Evolutionary conservation across 2,329 filamentous ascomycete species (phyloP).

Genomic region (Westerdykella aurantiaca): DNA sequence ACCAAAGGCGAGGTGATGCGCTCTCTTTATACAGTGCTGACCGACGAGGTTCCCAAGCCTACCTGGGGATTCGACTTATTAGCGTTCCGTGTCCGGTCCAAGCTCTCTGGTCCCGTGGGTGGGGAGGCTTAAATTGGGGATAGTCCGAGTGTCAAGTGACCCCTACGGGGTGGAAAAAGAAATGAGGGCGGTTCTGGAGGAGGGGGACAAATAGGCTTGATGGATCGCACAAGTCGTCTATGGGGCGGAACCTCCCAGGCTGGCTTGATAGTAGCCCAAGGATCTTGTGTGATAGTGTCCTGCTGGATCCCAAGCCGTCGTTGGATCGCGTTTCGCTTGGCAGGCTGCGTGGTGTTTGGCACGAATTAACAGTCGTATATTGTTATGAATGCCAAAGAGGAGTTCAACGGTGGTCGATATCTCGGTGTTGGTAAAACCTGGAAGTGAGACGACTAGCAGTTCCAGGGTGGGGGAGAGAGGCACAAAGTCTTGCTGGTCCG

Average conservation of each 20-base stretch:
- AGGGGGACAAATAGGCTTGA: background rate
- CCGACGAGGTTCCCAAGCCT: too few relatives aligned
- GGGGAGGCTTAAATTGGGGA: background rate
- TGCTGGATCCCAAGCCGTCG: background rate
- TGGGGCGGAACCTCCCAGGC: background rate
- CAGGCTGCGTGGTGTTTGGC: background rate
- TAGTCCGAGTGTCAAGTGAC: background rate
- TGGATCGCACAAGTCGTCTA: background rate
- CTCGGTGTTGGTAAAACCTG: background rate
- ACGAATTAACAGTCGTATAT: background rate
- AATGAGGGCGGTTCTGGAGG: too few relatives aligned
- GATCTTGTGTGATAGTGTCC: background rate
- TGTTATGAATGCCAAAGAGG: background rate
- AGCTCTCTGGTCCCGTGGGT: slow-evolving; percentile 10
- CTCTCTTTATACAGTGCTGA: too few relatives aligned
- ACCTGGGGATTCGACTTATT: slow-evolving; percentile 1
- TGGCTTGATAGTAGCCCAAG: background rate
- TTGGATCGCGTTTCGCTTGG: background rate
- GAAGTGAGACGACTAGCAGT: background rate
- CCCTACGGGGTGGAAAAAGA: background rate
- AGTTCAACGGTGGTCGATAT: background rate
- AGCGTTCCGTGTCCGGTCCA: slow-evolving; percentile 9
- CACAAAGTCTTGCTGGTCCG: background rate
- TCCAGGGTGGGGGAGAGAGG: background rate
- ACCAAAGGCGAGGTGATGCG: too few relatives aligned